Base-by-base conservation (phyloP, 1,284 basidiomycete species). In the Malassezia arunalokei region DNA sequence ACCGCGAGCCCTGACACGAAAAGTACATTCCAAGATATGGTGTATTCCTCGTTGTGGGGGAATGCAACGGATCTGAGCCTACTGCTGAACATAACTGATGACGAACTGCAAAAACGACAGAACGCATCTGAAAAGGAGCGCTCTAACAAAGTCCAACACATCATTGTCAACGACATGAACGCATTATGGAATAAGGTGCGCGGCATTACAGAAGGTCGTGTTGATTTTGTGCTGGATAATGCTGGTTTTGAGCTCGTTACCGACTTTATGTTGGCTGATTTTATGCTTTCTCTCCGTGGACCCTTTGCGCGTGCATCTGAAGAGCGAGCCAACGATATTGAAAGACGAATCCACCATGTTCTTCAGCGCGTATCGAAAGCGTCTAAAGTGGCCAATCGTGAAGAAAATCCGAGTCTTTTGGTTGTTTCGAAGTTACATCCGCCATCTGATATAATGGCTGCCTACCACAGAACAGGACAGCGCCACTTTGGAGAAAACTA, bases 401-500 rank as follows among this genome's bases (percentile, higher is more conserved):
- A 2, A 8, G 8, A 59, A 33, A 51, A 55, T 47, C 76, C 78
- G 5, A 74, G 77, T 8, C 76, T 96, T 8, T 85, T 96, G 7
- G 88, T 91, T 0, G 89, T 98, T 14, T 95, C 90, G 6, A 98
- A 98, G 75, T 82, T 86, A 68, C 95, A 96, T 73, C 88, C 91
- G 1, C 80, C 84, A 1, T 82, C 83, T 5, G 89, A 95, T 73
- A 83, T 96, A 51, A 77, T 84, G 42, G 84, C 84, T 5, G 68
- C 64, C 0, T 60, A 71, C 56, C 57, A 55, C 31, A 29, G 58
- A 7, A 63, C 68, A 8, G 86, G 84, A 0, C 87, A 95, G 63
- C 77, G 82, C 1, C 88, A 94, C 72, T 98, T 96, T 73, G 92
- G 94, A 9, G 92, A 98, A 76, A 98, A 98, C 74, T 98, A 96